Percentiles rank a stretch among this genome's conserved stretches.
Conservation (phyloP, 768 basidiomycete species). For the Boletus pseudopeckii region DNA sequence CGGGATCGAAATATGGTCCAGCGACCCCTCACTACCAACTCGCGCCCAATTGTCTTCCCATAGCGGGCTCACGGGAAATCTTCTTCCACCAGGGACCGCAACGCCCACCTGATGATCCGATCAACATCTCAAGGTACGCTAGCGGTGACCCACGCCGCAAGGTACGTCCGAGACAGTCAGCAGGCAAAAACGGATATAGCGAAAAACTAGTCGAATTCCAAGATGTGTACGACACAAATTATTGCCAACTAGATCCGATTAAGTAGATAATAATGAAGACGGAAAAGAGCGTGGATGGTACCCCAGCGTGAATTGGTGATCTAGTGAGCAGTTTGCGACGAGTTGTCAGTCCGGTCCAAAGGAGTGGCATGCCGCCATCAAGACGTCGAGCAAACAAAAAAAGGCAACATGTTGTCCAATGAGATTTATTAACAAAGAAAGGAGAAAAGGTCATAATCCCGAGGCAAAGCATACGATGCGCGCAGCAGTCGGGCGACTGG, state of each 20-base stretch:
- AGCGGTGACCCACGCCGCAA: not conserved
- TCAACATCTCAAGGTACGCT: not conserved
- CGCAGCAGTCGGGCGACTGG: not conserved
- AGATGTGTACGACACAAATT: conserved; percentile 11
- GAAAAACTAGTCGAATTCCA: conserved; percentile 6
- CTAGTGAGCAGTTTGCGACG: conserved; percentile 13
- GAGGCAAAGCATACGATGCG: not conserved
- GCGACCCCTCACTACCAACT: not conserved
- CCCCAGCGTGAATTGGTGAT: not conserved
- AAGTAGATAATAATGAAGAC: conserved; percentile 24
- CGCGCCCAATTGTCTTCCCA: not conserved
- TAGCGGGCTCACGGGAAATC: not conserved
- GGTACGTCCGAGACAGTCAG: not conserved
- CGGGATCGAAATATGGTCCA: too few species aligned
- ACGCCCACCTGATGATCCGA: not conserved
- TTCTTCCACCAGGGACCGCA: too few species aligned
- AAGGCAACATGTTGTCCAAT: conserved; percentile 17
- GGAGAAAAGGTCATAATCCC: not conserved
- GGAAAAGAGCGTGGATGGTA: conserved; percentile 16
- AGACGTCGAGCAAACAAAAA: not conserved
- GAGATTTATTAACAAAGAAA: not conserved
- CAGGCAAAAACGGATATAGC: not conserved
- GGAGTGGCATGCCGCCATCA: conserved; percentile 13
- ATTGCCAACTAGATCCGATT: conserved; percentile 26
- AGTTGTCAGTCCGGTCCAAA: conserved; percentile 19